Evolutionary conservation across 2,329 filamentous ascomycete genomes (phyloP), one percentile per base, ranked within the genome.

Genomic region (Colletotrichum brevisporum): DNA sequence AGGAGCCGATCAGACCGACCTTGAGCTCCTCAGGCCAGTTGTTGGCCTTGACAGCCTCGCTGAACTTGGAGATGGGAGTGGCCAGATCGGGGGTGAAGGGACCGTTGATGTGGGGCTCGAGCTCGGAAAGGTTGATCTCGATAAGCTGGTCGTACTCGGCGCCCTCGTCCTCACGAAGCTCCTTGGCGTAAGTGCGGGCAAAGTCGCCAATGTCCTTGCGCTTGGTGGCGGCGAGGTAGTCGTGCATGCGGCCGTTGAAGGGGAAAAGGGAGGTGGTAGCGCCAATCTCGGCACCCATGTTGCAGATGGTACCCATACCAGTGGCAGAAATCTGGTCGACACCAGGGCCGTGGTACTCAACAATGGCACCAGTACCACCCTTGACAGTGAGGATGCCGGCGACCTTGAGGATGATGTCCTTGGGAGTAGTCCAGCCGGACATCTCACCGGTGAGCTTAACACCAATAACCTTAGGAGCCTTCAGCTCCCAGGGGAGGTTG

Each of bases 21-120:
- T 97, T 98, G 78, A 99, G 88, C 80, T 97, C 94, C 83, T 96
- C 91, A 21, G 96, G 96, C 96, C 96, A 99, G 82, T 91, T 90
- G 86, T 99, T 97, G 78, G 91, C 90, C 87, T 97, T 94, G 78
- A 95, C 95, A 74, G 94, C 94, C 78, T 97, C 92, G 84, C 93
- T 94, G 86, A 98, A 97, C 87, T 98, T 96, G 84, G 94, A 97
- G 81, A 99, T 97, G 59, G 96, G 96, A 8, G 96, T 98, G 64
- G 94, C 95, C 84, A 99, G 88, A 90, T 99, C 96, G 71, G 96
- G 96, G 31, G 96, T 99, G 90, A 98, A 98, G 73, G 96, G 96
- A 74, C 96, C 96, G 87, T 99, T 99, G 86, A 99, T 94, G 82
- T 98, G 94, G 74, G 96, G 96, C 87, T 99, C 96, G 56, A 99